These are phyloP conservation scores for Phytophthora megakarya DNA, from an alignment of 352 stramenopile genomes.

Conservation along the genomic window DNA sequence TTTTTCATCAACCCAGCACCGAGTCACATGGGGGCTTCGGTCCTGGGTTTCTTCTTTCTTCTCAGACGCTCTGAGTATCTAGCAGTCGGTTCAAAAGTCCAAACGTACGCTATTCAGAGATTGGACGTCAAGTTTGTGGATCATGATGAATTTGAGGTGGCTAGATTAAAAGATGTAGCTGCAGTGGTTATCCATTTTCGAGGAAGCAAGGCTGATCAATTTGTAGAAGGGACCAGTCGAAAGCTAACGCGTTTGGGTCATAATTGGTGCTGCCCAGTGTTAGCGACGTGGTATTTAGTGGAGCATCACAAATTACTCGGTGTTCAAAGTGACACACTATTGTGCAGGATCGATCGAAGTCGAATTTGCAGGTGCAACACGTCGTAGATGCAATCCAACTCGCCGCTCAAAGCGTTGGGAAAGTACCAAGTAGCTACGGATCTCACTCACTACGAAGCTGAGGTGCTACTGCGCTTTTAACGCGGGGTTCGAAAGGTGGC, in stretches of 20 bases:
- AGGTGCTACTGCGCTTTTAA: too few species aligned
- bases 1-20: conserved; percentile 20
- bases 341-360: not conserved
- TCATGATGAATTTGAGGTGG: too few species aligned
- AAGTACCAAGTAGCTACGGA: not conserved
- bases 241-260: not conserved
- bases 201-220: conserved; percentile 10
- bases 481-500: too few species aligned
- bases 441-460: conserved; percentile 2
- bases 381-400: not conserved
- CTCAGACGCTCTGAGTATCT: conserved; percentile 27
- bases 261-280: conserved; percentile 8
- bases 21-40: conserved; percentile 37
- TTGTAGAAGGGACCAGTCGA: not conserved
- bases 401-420: not conserved
- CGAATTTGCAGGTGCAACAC: not conserved
- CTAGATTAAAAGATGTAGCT: too few species aligned
- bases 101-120: not conserved
- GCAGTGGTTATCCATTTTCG: conserved; percentile 11
- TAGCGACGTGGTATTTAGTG: conserved; percentile 1
- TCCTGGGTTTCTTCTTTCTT: conserved; percentile 34
- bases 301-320: not conserved
- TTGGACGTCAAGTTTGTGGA: not conserved
- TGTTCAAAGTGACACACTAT: not conserved
- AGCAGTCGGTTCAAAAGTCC: conserved; percentile 4